These are phyloP conservation scores for Gentiana straminea DNA, from an alignment of 257 asterid species.

Conservation along the genomic window DNA sequence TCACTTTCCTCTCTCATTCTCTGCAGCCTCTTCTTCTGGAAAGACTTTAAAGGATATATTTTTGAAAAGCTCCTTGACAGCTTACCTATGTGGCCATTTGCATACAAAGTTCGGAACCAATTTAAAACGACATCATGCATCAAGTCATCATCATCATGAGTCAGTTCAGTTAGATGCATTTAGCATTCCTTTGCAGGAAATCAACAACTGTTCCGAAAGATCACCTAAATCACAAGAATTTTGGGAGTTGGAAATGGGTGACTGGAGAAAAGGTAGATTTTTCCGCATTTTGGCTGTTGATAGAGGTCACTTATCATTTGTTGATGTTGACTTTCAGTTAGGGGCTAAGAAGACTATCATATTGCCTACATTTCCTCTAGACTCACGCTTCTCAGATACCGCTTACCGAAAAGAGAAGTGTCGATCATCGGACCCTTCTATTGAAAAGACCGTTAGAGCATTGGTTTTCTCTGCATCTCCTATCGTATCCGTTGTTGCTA, in stretches of 20 bases:
- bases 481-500: conserved; percentile 59
- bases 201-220: conserved; percentile 26
- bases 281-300: conserved; percentile 90
- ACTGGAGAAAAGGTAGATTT: conserved; percentile 72
- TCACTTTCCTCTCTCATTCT: conserved; percentile 88
- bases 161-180: conserved; percentile 61
- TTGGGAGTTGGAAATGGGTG: conserved; percentile 99
- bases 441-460: conserved; percentile 42
- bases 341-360: conserved; percentile 56
- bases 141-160: conserved; percentile 20
- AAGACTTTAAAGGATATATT: conserved; percentile 55
- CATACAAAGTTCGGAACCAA: conserved; percentile 72
- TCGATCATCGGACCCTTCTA: conserved; percentile 23
- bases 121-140: conserved; percentile 63
- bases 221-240: conserved; percentile 31
- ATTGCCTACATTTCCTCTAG: conserved; percentile 77
- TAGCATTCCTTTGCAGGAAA: conserved; percentile 17
- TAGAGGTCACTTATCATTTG: conserved; percentile 62
- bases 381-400: conserved; percentile 52
- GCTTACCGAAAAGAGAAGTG: conserved; percentile 31
- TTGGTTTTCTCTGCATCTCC: conserved; percentile 73
- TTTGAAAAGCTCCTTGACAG: conserved; percentile 36
- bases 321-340: conserved; percentile 47
- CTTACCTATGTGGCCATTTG: conserved; percentile 90
- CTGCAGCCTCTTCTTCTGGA: conserved; percentile 70